Base-by-base conservation (phyloP, 805 yeast genomes). In the Diddensiella santjacobensis region DNA sequence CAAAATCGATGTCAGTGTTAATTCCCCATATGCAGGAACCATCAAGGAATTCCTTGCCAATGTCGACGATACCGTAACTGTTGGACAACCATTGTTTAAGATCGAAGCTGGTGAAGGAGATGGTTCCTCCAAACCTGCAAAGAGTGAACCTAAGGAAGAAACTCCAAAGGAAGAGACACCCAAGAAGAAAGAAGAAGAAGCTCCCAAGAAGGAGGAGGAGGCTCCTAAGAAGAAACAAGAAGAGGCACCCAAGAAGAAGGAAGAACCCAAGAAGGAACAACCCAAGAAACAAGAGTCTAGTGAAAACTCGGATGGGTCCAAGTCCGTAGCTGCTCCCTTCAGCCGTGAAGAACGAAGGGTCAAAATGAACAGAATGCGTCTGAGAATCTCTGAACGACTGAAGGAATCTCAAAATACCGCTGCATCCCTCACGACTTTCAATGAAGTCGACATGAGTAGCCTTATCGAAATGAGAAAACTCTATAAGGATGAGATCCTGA, bases 341-440 rank as follows among this genome's bases (percentile, higher is more conserved):
- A 57, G 6, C 33, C 86, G 99, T 75, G 71, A 73, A 53, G 98
- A 93, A 74, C 85, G 83, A 66, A 81, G 89, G 68, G 95, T 93
- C 56, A 91, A 91, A 78, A 91, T 91, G 98, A 93, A 90, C 83
- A 87, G 99, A 77, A 93, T 91, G 98, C 85, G 99, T 75, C 72
- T 87, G 73, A 87, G 99, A 79, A 93, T 93, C 59, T 96, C 99
- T 52, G 98, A 91, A 77, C 87, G 99, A 74, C 84, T 91, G 67
- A 91, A 91, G 87, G 98, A 93, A 77, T 87, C 98, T 30, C 99
- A 91, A 74, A 93, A 93, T 78, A 90, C 98, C 48, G 95, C 98
- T 58, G 99, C 99, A 33, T 87, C 98, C 41, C 80, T 91, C 66
- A 91, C 99, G 48, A 91, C 99, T 44, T 91, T 91, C 80, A 91